Base-by-base conservation (phyloP, 1,284 basidiomycete species). In the Trichosporon asahii region DNA sequence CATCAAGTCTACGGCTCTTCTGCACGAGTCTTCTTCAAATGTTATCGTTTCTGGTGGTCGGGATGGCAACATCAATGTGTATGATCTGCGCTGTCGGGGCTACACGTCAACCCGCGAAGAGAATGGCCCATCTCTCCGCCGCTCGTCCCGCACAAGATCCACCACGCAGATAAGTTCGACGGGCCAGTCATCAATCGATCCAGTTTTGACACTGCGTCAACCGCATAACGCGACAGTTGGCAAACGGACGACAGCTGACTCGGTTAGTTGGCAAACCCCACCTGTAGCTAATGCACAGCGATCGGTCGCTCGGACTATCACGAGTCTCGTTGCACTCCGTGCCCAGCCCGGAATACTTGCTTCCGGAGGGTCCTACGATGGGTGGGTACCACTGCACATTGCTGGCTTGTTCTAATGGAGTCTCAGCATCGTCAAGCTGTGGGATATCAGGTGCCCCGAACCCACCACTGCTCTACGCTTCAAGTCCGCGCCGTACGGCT, bases 21-120 rank as follows among this genome's bases (percentile, higher is more conserved):
- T 80, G 35, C 81, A 83, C 67, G 69, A 73, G 21, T 60, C 73
- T 0, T 71, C 71, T 5, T 65, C 61, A 8, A 77, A 76, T 25
- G 71, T 83, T 23, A 70, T 84, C 25, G 79, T 80, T 2, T 79
- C 82, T 0, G 80, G 78, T 0, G 82, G 82, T 6, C 72, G 84
- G 4, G 84, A 85, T 68, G 84, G 84, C 5, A 80, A 83, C 69
- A 84, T 85, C 70, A 70, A 82, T 61, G 79, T 85, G 4, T 85
- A 78, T 72, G 84, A 85, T 68, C 71, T 84, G 4, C 77, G 83
- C 15, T 78, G 76, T 65, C 66, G 68, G n/a, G 80, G 80, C 1
- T 73, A 31, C 57, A 2, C 27, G 2, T 15, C 27, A 3, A 31
- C 9, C 37, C 33, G 23, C 23, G 57, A 53, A n/a, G 15, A 7